Conservation (phyloP, 495 filamentous ascomycete genomes). For the Terfezia claveryi region DNA sequence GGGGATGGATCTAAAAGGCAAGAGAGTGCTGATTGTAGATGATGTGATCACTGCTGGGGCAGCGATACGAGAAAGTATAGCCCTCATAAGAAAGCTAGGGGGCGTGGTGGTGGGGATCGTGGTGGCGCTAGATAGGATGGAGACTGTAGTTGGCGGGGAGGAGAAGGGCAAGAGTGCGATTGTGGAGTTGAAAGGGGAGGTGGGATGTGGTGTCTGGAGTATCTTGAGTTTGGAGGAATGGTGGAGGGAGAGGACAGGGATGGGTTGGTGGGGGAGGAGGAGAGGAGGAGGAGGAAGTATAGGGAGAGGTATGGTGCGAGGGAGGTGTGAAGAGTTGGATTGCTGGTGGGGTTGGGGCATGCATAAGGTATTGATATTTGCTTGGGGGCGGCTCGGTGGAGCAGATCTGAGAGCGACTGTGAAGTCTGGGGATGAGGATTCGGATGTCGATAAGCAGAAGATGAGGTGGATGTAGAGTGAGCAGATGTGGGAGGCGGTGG, state of each 20-base stretch:
- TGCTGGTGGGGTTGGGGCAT: no score
- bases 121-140: conserved; percentile 69
- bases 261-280: conserved; percentile 35
- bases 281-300: conserved; percentile 57
- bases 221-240: conserved; percentile 53
- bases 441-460: conserved; percentile 27
- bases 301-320: conserved; percentile 36
- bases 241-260: conserved; percentile 46
- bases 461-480: conserved; percentile 11
- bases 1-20: conserved; percentile 60
- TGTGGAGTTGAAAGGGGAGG: conserved; percentile 54
- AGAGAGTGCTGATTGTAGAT: conserved; percentile 72
- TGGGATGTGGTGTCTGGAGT: conserved; percentile 31
- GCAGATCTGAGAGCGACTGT: conserved; percentile 35
- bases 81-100: conserved; percentile 58
- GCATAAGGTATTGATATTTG: no score
- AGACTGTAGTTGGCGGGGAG: conserved; percentile 42
- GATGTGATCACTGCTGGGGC: conserved; percentile 93
- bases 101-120: conserved; percentile 66
- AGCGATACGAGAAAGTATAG: conserved; percentile 74
- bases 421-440: conserved; percentile 37
- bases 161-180: conserved; percentile 44
- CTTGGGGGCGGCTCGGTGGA: conserved; percentile 16
- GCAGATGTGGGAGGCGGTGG: conserved; percentile 16
- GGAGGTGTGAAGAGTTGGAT: neutral